These are phyloP conservation scores for Solanum pimpinellifolium DNA, from an alignment of 257 asterid genomes.

Conservation along the genomic window DNA sequence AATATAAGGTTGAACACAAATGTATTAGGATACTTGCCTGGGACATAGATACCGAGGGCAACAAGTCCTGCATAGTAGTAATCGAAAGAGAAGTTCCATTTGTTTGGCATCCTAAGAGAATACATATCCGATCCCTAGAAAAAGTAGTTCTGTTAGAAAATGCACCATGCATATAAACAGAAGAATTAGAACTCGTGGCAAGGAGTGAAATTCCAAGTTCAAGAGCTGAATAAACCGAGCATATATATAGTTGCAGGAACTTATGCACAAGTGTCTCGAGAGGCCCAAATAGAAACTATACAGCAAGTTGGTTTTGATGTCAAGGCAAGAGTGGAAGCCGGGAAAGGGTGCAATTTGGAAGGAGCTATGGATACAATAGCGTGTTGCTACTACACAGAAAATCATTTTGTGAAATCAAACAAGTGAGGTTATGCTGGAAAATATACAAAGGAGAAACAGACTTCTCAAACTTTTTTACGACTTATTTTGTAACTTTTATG, in stretches of 20 bases:
- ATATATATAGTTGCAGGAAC: not conserved
- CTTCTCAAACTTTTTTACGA: not conserved
- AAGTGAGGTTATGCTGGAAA: not conserved
- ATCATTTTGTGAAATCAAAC: not conserved
- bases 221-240: not conserved
- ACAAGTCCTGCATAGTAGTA: constrained; percentile 48
- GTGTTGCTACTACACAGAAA: not conserved
- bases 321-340: not conserved
- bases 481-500: not conserved
- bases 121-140: constrained; percentile 45
- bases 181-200: not conserved
- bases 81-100: constrained; percentile 71
- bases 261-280: not conserved
- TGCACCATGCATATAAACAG: not conserved
- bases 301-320: not conserved
- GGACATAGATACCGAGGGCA: constrained; percentile 59
- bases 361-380: not conserved
- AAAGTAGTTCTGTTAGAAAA: not conserved
- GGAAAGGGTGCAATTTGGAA: not conserved
- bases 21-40: constrained; percentile 19
- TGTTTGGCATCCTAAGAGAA: constrained; percentile 73
- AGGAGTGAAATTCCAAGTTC: not conserved
- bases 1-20: not conserved
- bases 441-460: not conserved
- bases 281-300: not conserved